phyloP scores from a whole-genome alignment of 164 flowering plant species.

The Aristolochia californica region DNA sequence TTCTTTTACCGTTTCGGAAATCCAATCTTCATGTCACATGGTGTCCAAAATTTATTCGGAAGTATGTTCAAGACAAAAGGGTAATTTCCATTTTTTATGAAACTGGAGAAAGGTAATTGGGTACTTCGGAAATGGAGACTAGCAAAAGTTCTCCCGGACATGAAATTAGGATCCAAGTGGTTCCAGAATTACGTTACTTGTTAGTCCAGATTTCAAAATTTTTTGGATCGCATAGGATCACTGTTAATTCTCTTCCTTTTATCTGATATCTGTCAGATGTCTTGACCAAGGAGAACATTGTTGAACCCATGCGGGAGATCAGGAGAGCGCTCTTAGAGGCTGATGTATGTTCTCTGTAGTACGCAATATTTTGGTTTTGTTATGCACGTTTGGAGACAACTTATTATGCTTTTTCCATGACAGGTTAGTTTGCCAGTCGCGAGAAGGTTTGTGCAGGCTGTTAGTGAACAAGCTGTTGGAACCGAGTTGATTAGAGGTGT shows the following conservation, averaged over 20 bases:
- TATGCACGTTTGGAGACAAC: not conserved
- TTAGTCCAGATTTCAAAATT: too few relatives aligned
- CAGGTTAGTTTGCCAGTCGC: conserved; percentile 97
- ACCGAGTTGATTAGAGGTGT: conserved; percentile 82
- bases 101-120: too few relatives aligned
- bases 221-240: too few relatives aligned
- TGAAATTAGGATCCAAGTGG: too few relatives aligned
- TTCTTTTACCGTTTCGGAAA: too few relatives aligned
- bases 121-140: too few relatives aligned
- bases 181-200: too few relatives aligned
- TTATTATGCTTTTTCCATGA: not conserved
- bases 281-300: conserved; percentile 90
- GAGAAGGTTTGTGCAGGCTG: conserved; percentile 85
- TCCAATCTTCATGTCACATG: too few relatives aligned
- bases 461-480: conserved; percentile 90
- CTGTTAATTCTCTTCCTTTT: not conserved
- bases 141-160: too few relatives aligned
- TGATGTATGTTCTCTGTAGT: conserved; percentile 47
- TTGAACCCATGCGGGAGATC: conserved; percentile 92
- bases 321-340: conserved; percentile 97
- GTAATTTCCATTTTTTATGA: too few relatives aligned
- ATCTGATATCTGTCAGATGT: conserved; percentile 44
- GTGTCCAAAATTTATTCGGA: too few relatives aligned
- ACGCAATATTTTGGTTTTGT: not conserved
- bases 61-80: too few relatives aligned